phyloP scores from a whole-genome alignment of 805 yeast species.

The Clavispora phyllophila region DNA sequence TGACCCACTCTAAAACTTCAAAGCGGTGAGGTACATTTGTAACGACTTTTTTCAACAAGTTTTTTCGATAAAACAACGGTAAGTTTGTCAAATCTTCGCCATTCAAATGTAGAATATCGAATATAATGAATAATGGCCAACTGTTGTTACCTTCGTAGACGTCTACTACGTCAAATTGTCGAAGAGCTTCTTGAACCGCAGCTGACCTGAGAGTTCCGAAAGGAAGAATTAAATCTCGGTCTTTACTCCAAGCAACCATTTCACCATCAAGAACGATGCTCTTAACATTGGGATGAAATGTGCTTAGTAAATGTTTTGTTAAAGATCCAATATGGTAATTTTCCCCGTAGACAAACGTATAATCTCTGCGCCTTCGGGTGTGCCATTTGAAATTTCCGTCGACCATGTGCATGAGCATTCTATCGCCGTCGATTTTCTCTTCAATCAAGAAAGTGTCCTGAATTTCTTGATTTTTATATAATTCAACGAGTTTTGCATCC shows the following conservation, averaged over 20 bases:
- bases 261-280: slow-evolving; percentile 76
- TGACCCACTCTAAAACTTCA: slow-evolving; percentile 41
- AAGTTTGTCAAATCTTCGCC: slow-evolving; percentile 53
- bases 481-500: slow-evolving; percentile 12
- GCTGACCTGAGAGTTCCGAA: slow-evolving; percentile 76
- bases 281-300: slow-evolving; percentile 35
- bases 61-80: slow-evolving; percentile 54
- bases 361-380: slow-evolving; percentile 70
- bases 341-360: slow-evolving; percentile 63
- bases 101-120: slow-evolving; percentile 71
- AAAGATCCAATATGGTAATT: slow-evolving; percentile 47
- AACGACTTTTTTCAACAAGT: slow-evolving; percentile 42
- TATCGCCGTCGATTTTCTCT: slow-evolving; percentile 91
- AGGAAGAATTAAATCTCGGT: slow-evolving; percentile 53
- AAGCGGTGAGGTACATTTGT: slow-evolving; percentile 43
- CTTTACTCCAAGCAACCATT: slow-evolving; percentile 82
- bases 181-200: slow-evolving; percentile 50
- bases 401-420: slow-evolving; percentile 69
- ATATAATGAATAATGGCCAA: slow-evolving; percentile 57
- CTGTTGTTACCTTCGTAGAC: slow-evolving; percentile 23
- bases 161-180: slow-evolving; percentile 24
- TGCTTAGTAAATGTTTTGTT: slow-evolving; percentile 43
- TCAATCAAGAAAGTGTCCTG: slow-evolving; percentile 57
- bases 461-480: slow-evolving; percentile 12
- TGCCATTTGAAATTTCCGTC: slow-evolving; percentile 40